phyloP scores from a whole-genome alignment of 768 basidiomycete genomes.

The Pleurotus ostreatus region DNA sequence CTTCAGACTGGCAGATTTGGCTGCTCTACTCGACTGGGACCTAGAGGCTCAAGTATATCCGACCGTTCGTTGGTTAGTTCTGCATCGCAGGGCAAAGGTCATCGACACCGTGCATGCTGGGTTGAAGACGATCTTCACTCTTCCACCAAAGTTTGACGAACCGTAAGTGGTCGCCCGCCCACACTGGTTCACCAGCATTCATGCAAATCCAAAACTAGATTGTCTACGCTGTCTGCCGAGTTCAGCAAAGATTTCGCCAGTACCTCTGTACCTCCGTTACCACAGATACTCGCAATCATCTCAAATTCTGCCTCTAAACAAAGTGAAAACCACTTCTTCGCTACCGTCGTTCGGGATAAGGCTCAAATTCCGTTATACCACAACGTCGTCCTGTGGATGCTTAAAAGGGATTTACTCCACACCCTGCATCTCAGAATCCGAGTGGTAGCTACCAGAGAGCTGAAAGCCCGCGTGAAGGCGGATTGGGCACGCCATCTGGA shows the following conservation, averaged over 20 bases:
- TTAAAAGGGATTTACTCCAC: conserved; percentile 80
- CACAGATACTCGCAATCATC: conserved; percentile 69
- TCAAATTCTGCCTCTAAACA: conserved; percentile 65
- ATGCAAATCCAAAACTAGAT: conserved; percentile 26
- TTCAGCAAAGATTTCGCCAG: conserved; percentile 62
- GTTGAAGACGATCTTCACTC: conserved; percentile 77
- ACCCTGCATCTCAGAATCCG: conserved; percentile 85
- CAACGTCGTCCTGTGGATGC: conserved; percentile 87
- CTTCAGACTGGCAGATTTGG: conserved; percentile 71
- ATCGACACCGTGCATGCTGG: conserved; percentile 80
- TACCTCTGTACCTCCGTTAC: conserved; percentile 62
- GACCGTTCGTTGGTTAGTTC: conserved; percentile 88
- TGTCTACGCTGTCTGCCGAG: conserved; percentile 49
- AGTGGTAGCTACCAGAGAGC: conserved; percentile 68
- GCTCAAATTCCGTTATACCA: conserved; percentile 68
- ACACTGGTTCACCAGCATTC: conserved; percentile 1
- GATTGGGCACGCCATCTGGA: conserved; percentile 27
- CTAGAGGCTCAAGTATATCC: conserved; percentile 81
- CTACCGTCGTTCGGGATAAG: conserved; percentile 67
- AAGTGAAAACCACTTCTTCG: conserved; percentile 72
- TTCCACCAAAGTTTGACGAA: conserved; percentile 59
- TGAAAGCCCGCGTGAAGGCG: conserved; percentile 68
- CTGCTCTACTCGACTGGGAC: conserved; percentile 78
- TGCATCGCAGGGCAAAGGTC: conserved; percentile 85
- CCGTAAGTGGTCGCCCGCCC: conserved; percentile 41